phyloP scores from a whole-genome alignment of 78 protist species.

The Acrasis kona region DNA sequence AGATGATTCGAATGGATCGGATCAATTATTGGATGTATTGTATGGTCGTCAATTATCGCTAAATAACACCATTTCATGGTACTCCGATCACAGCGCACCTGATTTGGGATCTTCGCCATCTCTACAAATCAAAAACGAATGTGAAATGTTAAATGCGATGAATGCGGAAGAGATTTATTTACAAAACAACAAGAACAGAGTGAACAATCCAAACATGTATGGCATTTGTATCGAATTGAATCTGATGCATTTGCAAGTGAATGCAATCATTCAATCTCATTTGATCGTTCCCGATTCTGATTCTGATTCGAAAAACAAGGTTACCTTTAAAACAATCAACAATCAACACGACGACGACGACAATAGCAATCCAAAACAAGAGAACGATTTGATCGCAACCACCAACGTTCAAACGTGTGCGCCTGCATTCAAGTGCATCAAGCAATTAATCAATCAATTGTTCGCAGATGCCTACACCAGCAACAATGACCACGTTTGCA shows the following conservation, averaged over 20 bases:
- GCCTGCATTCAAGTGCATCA: no score
- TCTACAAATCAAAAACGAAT: background rate
- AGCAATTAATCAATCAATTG: no score
- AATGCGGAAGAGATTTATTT: background rate
- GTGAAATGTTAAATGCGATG: background rate
- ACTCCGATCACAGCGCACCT: no score
- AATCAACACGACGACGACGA: background rate
- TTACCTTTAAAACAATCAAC: background rate
- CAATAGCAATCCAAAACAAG: background rate
- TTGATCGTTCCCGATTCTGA: constrained; percentile 14
- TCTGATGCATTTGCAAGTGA: constrained; percentile 42
- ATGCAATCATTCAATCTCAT: constrained; percentile 54
- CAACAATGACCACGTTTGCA: no score
- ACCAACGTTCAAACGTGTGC: background rate
- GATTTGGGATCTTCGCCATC: no score
- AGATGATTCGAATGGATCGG: no score
- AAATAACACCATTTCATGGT: no score
- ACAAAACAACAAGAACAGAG: constrained; percentile 45
- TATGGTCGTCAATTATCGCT: no score
- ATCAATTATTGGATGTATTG: no score
- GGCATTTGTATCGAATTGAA: constrained; percentile 43
- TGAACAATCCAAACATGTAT: background rate
- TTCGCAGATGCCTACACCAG: no score
- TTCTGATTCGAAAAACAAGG: background rate
- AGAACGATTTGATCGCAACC: background rate